These are phyloP conservation scores for Eimeria brunetti DNA, from an alignment of 169 alveolate species.

Conservation along the genomic window DNA sequence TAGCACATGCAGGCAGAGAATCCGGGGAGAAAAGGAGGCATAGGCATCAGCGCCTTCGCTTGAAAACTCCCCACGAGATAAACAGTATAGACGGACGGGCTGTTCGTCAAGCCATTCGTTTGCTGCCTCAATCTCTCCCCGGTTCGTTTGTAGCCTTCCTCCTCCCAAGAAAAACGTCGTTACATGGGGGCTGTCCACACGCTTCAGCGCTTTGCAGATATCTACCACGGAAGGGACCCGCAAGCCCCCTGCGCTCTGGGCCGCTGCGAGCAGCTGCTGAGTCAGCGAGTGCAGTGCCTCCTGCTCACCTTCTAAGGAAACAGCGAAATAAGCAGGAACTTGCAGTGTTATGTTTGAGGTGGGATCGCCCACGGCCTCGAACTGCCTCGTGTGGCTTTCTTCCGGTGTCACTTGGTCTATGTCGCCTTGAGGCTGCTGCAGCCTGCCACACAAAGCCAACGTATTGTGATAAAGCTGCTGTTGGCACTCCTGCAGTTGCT, in stretches of 20 bases:
- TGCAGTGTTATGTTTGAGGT: not conserved
- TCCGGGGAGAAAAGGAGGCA: not conserved
- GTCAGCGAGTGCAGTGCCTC: slow-evolving; percentile 28
- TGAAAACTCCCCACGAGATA: not conserved
- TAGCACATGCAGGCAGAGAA: slow-evolving; percentile 33
- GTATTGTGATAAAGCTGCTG: not conserved
- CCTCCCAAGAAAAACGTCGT: slow-evolving; percentile 62
- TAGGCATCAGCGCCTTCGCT: not conserved
- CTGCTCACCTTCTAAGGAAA: not conserved
- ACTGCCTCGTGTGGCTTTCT: not conserved
- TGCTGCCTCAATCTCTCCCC: slow-evolving; percentile 25
- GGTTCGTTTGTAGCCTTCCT: slow-evolving; percentile 11
- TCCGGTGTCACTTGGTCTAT: slow-evolving; percentile 4
- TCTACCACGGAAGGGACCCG: slow-evolving; percentile 14
- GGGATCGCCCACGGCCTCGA: not conserved
- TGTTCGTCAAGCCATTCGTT: slow-evolving; percentile 38
- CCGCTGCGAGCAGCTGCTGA: slow-evolving; percentile 21
- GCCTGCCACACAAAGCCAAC: not conserved
- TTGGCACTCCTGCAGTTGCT: not conserved
- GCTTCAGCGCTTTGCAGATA: not conserved
- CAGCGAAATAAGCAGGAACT: slow-evolving; percentile 15
- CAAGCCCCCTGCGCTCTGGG: not conserved
- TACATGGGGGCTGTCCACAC: slow-evolving; percentile 14
- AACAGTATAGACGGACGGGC: not conserved
- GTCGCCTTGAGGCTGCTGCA: slow-evolving; percentile 43